Conservation (phyloP, 2,329 filamentous ascomycete species). For the Sclerotinia subarctica region DNA sequence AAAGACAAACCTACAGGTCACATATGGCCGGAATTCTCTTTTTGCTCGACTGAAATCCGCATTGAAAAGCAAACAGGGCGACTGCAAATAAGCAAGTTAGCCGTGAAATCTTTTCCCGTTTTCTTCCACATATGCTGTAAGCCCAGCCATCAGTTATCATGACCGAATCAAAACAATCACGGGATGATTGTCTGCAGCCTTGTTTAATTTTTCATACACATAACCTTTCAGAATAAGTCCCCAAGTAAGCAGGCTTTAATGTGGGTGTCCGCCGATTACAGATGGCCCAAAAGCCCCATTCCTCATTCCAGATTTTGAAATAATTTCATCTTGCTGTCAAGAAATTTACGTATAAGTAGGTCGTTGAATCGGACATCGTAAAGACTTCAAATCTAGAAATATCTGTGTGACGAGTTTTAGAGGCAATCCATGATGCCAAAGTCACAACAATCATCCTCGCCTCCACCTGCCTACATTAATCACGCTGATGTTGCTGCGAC, state of each 20-base stretch:
- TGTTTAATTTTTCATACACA: neutral
- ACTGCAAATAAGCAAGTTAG: neutral
- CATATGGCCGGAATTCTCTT: neutral
- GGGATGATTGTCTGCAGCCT: neutral
- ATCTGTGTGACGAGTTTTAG: neutral
- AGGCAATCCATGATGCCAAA: neutral
- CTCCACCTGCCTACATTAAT: slow-evolving; percentile 8
- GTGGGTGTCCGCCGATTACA: neutral
- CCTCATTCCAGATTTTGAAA: neutral
- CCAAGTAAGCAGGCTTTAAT: neutral
- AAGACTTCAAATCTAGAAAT: neutral
- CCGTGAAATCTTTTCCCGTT: no score
- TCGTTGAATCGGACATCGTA: neutral
- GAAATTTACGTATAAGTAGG: neutral
- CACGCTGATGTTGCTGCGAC: neutral
- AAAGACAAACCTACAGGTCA: no score
- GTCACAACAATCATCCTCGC: neutral
- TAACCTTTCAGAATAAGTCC: no score
- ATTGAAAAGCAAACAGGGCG: neutral
- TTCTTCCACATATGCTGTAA: neutral
- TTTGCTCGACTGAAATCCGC: neutral
- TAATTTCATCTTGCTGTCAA: neutral
- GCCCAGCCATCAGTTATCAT: neutral
- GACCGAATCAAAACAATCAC: neutral
- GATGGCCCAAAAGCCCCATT: slow-evolving; percentile 1